Conservation (phyloP, 495 filamentous ascomycete genomes). For the Daldinia caldariorum region DNA sequence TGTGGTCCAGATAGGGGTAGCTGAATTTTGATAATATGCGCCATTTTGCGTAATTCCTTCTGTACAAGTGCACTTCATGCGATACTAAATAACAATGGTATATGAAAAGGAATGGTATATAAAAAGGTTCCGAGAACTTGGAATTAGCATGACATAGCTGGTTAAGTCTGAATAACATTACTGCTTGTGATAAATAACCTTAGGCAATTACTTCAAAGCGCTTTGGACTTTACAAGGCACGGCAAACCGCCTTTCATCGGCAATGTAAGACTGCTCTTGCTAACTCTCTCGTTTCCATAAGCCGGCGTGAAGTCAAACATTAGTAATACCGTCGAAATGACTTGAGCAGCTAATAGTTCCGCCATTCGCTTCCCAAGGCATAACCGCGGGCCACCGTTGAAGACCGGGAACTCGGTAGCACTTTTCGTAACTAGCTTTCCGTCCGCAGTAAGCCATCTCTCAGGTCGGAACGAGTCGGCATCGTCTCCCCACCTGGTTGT, state of each 20-base stretch:
- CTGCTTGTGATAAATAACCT: neutral
- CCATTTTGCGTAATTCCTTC: too few species aligned
- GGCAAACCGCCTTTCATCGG: conserved; percentile 70
- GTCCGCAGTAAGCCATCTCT: conserved; percentile 59
- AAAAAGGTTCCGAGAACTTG: too few species aligned
- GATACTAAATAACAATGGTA: too few species aligned
- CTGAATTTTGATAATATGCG: too few species aligned
- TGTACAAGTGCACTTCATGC: too few species aligned
- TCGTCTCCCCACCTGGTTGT: conserved; percentile 64
- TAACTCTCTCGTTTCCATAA: conserved; percentile 57
- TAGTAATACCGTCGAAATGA: conserved; percentile 59
- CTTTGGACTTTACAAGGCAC: conserved; percentile 48
- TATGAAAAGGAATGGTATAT: too few species aligned
- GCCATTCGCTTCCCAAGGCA: conserved; percentile 71
- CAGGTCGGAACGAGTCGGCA: conserved; percentile 62
- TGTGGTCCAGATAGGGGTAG: too few species aligned
- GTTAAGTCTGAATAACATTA: neutral
- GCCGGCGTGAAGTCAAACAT: conserved; percentile 59
- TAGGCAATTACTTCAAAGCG: neutral
- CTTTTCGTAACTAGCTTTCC: conserved; percentile 55
- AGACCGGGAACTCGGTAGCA: conserved; percentile 67
- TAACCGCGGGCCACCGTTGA: conserved; percentile 66
- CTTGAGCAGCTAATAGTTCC: conserved; percentile 63
- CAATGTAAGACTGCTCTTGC: conserved; percentile 66
- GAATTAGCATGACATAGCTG: too few species aligned